Evolutionary conservation across 106 monocot genomes (phyloP), one percentile per base, ranked within the genome.

Genomic region (Platanthera zijinensis): DNA sequence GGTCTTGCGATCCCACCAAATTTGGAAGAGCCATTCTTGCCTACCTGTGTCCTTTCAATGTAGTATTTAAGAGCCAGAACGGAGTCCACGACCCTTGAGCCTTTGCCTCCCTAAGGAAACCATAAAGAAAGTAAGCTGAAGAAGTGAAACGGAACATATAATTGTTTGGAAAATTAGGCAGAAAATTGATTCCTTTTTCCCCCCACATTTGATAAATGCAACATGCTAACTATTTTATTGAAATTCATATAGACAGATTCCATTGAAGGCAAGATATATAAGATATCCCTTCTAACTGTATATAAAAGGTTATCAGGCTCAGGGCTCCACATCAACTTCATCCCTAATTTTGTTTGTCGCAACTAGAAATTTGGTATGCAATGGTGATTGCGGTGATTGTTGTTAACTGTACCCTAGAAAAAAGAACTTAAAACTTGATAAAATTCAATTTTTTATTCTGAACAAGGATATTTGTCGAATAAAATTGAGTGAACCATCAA

Each of bases 21-120:
- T 76, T 87, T 97, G 74, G 71, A 87, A 5, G 74, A 80, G 76
- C 84, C 84, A 86, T 80, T 75, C 76, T 84, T 87, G 18, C 90
- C 88, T 48, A 51, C 69, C 82, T 90, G 83, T 71, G 82, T 85
- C 66, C 77, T 71, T 50, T 94, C 94, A 71, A 72, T 71, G 47
- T 83, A 84, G 8, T 82, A 89, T 80, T 94, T 97, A 17, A 97
- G 88, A 74, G 94, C 94, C 7, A 97, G 77, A 69, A 97, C 85
- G 70, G 79, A 90, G 71, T 94, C 82, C 32, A 97, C 94, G 7
- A 97, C 88, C 71, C 94, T 84, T 47, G 74, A 83, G 49, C 91
- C 76, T 78, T 96, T 96, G 12, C 92, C 96, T 47, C 96, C 96
- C 96, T 96, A 51, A 19, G 10, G 14, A 10, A 71, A 12, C 10